Evolutionary conservation across 345 rosid genomes (phyloP), one percentile per base, ranked within the genome.

Genomic region (Noccaea bulbosa): DNA sequence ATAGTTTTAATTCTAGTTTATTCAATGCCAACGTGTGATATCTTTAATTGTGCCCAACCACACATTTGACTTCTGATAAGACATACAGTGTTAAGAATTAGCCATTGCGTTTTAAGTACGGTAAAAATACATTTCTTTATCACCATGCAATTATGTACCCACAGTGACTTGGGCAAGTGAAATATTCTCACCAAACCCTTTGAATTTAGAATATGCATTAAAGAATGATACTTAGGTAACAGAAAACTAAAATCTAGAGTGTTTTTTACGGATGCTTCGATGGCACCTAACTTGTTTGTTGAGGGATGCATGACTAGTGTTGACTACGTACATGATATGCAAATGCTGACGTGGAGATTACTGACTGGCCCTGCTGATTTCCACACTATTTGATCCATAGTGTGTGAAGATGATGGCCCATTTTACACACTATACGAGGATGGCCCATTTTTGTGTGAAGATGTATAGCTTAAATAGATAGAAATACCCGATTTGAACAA

Each of bases 131-230:
- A 50, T 50, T 14, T 32, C 27, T 41, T 61, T 4, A 53, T 51
- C 45, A 9, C 62, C 34, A 43, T 33, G 62, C 62, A 51, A 62
- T 27, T 16, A 69, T 43, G 45, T 15, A 44, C 45, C 54, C 10
- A 54, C 6, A 46, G 3, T 27, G 2, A 11, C 24, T 0, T 5
- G 41, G 54, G 17, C 30, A 11, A 15, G 53, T 5, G 8, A 72
- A 35, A 37, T 34, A 47, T 72, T 55, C 77, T 55, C 46, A 72
- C 58, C 59, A 72, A 64, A 45, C 65, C 22, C 10, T 22, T 52
- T 44, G 65, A 50, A 53, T 54, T 38, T 2, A 58, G 49, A 47
- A 5, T 27, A 47, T 20, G 39, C 15, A 37, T 46, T 24, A 44
- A 22, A 53, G 5, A 44, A 35, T 35, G 40, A 62, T 45, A 24